Evolutionary conservation across 768 basidiomycete genomes (phyloP), one percentile per base, ranked within the genome.

Genomic region (Neoboletus subvelutipes): DNA sequence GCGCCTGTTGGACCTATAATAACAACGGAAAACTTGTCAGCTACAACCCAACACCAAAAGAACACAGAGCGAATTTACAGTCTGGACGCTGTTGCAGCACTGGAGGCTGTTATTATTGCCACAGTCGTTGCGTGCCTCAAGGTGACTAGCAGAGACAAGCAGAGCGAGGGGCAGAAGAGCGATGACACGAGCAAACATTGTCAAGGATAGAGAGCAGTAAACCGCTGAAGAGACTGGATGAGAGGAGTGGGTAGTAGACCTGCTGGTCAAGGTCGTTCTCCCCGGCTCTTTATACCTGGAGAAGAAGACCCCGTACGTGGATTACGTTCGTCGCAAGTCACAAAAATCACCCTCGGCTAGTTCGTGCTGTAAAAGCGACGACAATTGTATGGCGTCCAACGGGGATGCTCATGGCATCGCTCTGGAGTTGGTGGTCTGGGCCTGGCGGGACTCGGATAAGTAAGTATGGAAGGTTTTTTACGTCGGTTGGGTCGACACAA

Each of bases 151-250:
- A 26, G 56, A 48, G 22, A 29, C 64, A 10, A 64, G 41, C 28
- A 62, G 46, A 52, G 57, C 67, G 9, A 68, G 36, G 15, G 60
- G 60, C 4, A 60, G n/a, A 26, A 69, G 47, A 39, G 67, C 52
- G 11, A 64, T 18, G 53, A 64, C 6, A 6, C 60, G 62, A 46
- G 66, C 50, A 22, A 67, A 56, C 65, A 66, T 66, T 15, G 3
- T 26, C 28, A 29, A 7, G n/a, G 39, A 3, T 1, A 13, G 3
- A 10, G 39, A 45, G 22, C 7, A 40, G n/a, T n/a, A n/a, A n/a
- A n/a, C n/a, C n/a, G n/a, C n/a, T n/a, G n/a, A n/a, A n/a, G n/a
- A n/a, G n/a, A n/a, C n/a, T n/a, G n/a, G 18, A 46, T 28, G 42
- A 52, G 40, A 28, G 29, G 29, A 41, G 22, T 51, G 43, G 52